These are phyloP conservation scores for Podila epicladia DNA, from an alignment of 192 early-diverging fungal species.

Conservation along the genomic window DNA sequence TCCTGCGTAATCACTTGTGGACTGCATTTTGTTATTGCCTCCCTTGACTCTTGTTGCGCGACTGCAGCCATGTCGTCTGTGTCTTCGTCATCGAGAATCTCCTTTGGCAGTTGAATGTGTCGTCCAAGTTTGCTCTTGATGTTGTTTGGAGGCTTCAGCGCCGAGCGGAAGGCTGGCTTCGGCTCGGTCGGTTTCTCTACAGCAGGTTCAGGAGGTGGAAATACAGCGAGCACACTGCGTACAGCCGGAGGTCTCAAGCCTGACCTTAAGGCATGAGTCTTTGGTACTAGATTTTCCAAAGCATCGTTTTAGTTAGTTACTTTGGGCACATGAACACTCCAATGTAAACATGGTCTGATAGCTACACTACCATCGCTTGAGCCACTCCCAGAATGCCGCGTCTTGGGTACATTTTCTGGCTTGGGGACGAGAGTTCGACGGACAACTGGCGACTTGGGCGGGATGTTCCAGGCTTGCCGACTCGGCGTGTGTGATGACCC, in stretches of 20 bases:
- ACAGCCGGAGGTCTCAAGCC: not conserved
- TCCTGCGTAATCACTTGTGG: not conserved
- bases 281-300: too few relatives aligned
- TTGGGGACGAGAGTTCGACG: not conserved
- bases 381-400: not conserved
- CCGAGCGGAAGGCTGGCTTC: constrained; percentile 29
- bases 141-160: constrained; percentile 25
- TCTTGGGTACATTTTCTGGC: not conserved
- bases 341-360: too few relatives aligned
- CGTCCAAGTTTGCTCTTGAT: constrained; percentile 32
- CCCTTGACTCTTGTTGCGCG: not conserved
- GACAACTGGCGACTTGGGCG: not conserved
- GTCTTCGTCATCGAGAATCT: constrained; percentile 12
- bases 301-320: too few relatives aligned
- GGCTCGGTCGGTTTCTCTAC: not conserved
- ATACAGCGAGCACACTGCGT: not conserved
- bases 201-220: not conserved
- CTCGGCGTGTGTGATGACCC: constrained; percentile 14
- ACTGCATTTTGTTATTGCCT: not conserved
- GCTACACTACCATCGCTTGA: constrained; percentile 20
- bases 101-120: constrained; percentile 40
- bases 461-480: not conserved
- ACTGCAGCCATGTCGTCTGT: not conserved
- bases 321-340: too few relatives aligned
- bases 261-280: not conserved